Percentiles rank a stretch among this genome's conserved stretches.
phyloP scores from a whole-genome alignment of 2,329 filamentous ascomycete species.

The Escovopsis sp. region DNA sequence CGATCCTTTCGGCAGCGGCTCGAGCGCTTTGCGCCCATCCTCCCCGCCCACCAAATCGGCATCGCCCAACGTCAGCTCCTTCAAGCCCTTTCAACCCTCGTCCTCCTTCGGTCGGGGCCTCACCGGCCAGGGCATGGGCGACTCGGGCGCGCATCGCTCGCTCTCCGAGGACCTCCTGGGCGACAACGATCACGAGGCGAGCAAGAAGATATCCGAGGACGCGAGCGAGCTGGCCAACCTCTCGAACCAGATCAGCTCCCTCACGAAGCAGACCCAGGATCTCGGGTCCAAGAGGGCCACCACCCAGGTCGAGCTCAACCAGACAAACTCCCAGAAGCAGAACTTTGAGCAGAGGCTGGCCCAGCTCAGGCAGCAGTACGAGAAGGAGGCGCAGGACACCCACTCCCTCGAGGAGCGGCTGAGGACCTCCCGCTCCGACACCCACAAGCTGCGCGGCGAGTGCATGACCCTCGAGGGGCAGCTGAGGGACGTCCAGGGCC shows the following conservation, averaged over 20 bases:
- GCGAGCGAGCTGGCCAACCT: slow-evolving; percentile 88
- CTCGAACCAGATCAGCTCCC: slow-evolving; percentile 83
- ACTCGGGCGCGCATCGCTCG: slow-evolving; percentile 26
- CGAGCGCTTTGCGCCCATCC: slow-evolving; percentile 31
- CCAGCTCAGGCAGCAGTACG: slow-evolving; percentile 76
- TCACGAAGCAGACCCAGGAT: slow-evolving; percentile 89
- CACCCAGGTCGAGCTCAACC: slow-evolving; percentile 69
- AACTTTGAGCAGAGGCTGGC: slow-evolving; percentile 82
- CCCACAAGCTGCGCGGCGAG: slow-evolving; percentile 70
- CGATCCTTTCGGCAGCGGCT: slow-evolving; percentile 47
- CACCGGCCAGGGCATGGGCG: slow-evolving; percentile 58
- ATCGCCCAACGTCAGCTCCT: slow-evolving; percentile 37
- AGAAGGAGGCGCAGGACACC: slow-evolving; percentile 82
- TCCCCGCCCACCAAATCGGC: slow-evolving; percentile 35
- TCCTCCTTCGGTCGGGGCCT: slow-evolving; percentile 83
- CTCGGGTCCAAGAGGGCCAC: slow-evolving; percentile 68
- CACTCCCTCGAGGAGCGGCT: slow-evolving; percentile 76
- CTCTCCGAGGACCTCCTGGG: slow-evolving; percentile 75
- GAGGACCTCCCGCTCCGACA: slow-evolving; percentile 60
- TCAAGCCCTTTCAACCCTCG: slow-evolving; percentile 85
- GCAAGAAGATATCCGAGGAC: slow-evolving; percentile 75
- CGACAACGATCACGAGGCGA: slow-evolving; percentile 76
- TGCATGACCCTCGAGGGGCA: slow-evolving; percentile 69
- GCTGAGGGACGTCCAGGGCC: slow-evolving; percentile 65
- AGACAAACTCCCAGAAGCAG: slow-evolving; percentile 73